Percentiles rank a stretch among this genome's conserved stretches.
Conservation (phyloP, 192 early-diverging fungal genomes). For the Linderina pennispora region DNA sequence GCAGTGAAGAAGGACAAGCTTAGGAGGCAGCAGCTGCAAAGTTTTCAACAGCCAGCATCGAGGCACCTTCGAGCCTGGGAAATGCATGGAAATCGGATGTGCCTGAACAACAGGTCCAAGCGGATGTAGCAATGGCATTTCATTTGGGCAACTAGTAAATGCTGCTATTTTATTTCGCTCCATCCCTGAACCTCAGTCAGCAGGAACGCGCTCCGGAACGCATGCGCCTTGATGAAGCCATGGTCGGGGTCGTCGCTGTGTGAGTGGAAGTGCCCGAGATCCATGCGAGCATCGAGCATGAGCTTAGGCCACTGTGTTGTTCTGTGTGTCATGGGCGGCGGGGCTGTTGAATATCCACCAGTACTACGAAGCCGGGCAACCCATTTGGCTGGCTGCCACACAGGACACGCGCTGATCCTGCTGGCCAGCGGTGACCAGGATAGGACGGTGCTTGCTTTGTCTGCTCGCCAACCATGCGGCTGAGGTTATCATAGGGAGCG, state of each 20-base stretch:
- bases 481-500: slow-evolving; percentile 66
- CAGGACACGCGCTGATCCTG: slow-evolving; percentile 75
- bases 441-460: slow-evolving; percentile 49
- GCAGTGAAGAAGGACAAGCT: too few species aligned
- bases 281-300: slow-evolving; percentile 17
- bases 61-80: too few species aligned
- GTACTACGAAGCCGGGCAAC: slow-evolving; percentile 63
- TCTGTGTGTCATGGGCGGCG: too few species aligned
- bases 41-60: too few species aligned
- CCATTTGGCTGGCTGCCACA: slow-evolving; percentile 84
- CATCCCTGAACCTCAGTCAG: slow-evolving; percentile 22
- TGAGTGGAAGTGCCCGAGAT: slow-evolving; percentile 32
- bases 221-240: slow-evolving; percentile 15
- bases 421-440: slow-evolving; percentile 71
- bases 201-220: slow-evolving; percentile 32
- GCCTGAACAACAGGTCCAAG: too few species aligned
- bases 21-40: too few species aligned
- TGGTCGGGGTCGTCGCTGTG: neutral
- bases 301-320: too few species aligned
- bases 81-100: too few species aligned
- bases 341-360: slow-evolving; percentile 9
- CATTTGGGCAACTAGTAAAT: too few species aligned
- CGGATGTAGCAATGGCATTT: too few species aligned
- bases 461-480: neutral
- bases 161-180: too few species aligned